Evolutionary conservation across 2,329 filamentous ascomycete genomes (phyloP), one percentile per base, ranked within the genome.

Genomic region (Botryotinia globosa): DNA sequence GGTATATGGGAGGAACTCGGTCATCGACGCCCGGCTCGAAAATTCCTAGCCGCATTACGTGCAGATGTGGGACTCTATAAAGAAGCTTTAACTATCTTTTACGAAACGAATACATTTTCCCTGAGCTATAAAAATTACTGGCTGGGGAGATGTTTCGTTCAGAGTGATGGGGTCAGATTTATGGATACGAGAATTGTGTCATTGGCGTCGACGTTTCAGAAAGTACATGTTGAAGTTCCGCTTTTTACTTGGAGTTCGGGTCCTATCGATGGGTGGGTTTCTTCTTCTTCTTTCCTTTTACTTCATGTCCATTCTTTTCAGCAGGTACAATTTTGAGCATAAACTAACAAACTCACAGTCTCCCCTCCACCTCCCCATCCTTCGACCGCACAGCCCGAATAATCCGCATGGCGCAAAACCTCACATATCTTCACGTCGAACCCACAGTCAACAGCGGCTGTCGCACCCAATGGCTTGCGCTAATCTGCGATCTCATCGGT

Each of bases 21-120:
- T 54, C 16, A 20, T 14, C 37, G 62, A 61, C 18, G 8, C 5
- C 6, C 9, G 22, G 44, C 44, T 58, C n/a, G 16, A 20, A 29
- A 12, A 25, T n/a, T 66, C 45, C 34, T 71, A 22, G n/a, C 59
- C 22, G 69, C 69, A 65, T 56, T 65, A 32, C 32, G 59, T 7
- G 16, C 34, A 6, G 69, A 71, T 44, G 34, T 44, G 29, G 16
- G 20, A 16, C 45, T 71, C 2, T 65, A 71, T n/a, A 18, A 54
- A 14, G 69, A 71, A 58, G 69, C 69, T 44, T n/a, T 71, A 14
- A 1, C 12, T 34, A n/a, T 71, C 2, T 71, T 71, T n/a, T 71
- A 65, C 8, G 22, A 45, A 10, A 34, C 34, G 9, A 71, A 65
- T 10, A 71, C 59, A 4, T 71, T 71, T 34, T 65, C 6, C 6